A percentile compares a stretch with the other conserved stretches of the same genome.
Evolutionary conservation across 1,284 basidiomycete genomes (phyloP).

Genomic region (Volvariella surrecta): DNA sequence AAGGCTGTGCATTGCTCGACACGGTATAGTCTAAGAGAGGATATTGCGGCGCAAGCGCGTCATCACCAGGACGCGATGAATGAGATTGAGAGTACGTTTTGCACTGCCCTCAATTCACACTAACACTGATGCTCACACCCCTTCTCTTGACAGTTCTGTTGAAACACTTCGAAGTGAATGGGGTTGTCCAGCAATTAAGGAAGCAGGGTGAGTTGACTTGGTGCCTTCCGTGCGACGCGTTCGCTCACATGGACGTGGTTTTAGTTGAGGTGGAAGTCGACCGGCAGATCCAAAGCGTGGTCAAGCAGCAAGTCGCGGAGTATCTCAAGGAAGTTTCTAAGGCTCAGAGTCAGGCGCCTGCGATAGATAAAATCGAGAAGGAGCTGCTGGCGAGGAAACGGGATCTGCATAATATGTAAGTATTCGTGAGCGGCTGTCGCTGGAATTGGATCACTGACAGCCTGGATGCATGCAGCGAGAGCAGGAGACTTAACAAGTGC

Average conservation of each 20-base stretch:
- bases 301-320: slow-evolving; percentile 33
- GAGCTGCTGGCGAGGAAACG: slow-evolving; percentile 41
- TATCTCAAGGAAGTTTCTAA: slow-evolving; percentile 33
- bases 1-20: background rate
- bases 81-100: slow-evolving; percentile 35
- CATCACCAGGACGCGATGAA: slow-evolving; percentile 33
- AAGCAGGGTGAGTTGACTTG: slow-evolving; percentile 26
- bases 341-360: slow-evolving; percentile 34
- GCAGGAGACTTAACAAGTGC: slow-evolving; percentile 38
- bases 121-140: background rate
- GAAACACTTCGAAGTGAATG: slow-evolving; percentile 32
- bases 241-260: background rate
- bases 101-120: background rate
- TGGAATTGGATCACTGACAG: slow-evolving; percentile 6
- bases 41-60: slow-evolving; percentile 32
- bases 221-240: background rate
- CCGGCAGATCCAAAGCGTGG: slow-evolving; percentile 36
- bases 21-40: slow-evolving; percentile 28
- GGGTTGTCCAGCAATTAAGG: slow-evolving; percentile 35
- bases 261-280: slow-evolving; percentile 36
- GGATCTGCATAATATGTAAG: slow-evolving; percentile 48
- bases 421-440: slow-evolving; percentile 7
- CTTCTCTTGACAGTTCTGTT: slow-evolving; percentile 28
- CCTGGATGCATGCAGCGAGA: slow-evolving; percentile 31
- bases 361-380: slow-evolving; percentile 34